Conservation (phyloP, 73 alveolate genomes). For the Paramecium bursaria region DNA sequence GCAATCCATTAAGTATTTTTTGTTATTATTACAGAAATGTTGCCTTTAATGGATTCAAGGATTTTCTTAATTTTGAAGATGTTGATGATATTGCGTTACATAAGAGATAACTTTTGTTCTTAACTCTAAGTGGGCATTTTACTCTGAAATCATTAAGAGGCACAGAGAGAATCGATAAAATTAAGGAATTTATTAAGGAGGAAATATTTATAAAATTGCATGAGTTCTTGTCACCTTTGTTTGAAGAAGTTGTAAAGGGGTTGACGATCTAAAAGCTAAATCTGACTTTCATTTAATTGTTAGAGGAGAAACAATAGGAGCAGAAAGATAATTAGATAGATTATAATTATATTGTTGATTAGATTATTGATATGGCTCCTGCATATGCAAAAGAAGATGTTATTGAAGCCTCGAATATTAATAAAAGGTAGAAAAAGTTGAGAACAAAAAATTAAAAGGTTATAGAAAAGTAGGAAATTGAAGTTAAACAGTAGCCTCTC, state of each 20-base stretch:
- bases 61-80: slow-evolving; percentile 4
- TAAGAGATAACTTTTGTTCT: slow-evolving; percentile 13
- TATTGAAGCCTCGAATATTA: background rate
- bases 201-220: slow-evolving; percentile 9
- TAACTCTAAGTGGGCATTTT: slow-evolving; percentile 3
- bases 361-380: slow-evolving; percentile 49
- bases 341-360: slow-evolving; percentile 38
- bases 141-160: background rate
- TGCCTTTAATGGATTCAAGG: slow-evolving; percentile 38
- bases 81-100: slow-evolving; percentile 4
- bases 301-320: background rate
- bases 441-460: background rate
- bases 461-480: background rate
- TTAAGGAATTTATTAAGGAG: slow-evolving; percentile 38
- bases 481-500: slow-evolving; percentile 11
- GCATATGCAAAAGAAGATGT: slow-evolving; percentile 56
- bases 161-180: background rate
- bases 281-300: background rate
- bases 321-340: background rate
- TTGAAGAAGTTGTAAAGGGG: background rate
- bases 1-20: background rate
- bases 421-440: slow-evolving; percentile 20
- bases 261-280: background rate
- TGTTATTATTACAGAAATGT: background rate
- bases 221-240: background rate